Evolutionary conservation across 768 basidiomycete species (phyloP).

Genomic region (Lactifluus echinatus): DNA sequence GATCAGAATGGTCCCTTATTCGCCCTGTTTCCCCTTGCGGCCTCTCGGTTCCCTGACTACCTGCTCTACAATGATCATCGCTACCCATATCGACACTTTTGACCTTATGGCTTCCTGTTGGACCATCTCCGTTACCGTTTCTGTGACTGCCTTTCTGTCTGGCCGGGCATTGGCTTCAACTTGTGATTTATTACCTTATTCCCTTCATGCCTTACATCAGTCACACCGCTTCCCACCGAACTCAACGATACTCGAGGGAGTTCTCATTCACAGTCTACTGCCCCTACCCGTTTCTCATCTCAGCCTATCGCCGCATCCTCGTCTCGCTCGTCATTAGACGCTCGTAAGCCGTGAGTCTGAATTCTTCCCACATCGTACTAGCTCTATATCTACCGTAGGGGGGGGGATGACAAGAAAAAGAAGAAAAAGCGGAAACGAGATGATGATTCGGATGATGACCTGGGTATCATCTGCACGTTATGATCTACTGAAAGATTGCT

Average conservation of each 20-base stretch:
- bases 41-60: constrained; percentile 2
- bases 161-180: not conserved
- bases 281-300: constrained; percentile 38
- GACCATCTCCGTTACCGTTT: not conserved
- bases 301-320: constrained; percentile 36
- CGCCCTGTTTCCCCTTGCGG: constrained; percentile 4
- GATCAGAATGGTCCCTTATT: constrained; percentile 17
- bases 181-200: too few relatives aligned
- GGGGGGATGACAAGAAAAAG: constrained; percentile 58
- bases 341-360: constrained; percentile 50
- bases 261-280: constrained; percentile 29
- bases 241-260: constrained; percentile 22
- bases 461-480: constrained; percentile 31
- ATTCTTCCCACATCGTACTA: constrained; percentile 6
- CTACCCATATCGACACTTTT: not conserved
- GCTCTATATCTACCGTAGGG: constrained; percentile 20
- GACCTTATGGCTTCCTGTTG: not conserved
- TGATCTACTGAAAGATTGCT: constrained; percentile 6
- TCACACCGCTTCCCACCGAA: constrained; percentile 45
- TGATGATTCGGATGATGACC: constrained; percentile 60
- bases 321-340: constrained; percentile 48
- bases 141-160: not conserved
- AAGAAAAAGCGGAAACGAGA: constrained; percentile 85
- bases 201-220: constrained; percentile 22
- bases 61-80: not conserved